Base-by-base conservation (phyloP, 306 rosid genomes). In the Vigna reflexopilosa region DNA sequence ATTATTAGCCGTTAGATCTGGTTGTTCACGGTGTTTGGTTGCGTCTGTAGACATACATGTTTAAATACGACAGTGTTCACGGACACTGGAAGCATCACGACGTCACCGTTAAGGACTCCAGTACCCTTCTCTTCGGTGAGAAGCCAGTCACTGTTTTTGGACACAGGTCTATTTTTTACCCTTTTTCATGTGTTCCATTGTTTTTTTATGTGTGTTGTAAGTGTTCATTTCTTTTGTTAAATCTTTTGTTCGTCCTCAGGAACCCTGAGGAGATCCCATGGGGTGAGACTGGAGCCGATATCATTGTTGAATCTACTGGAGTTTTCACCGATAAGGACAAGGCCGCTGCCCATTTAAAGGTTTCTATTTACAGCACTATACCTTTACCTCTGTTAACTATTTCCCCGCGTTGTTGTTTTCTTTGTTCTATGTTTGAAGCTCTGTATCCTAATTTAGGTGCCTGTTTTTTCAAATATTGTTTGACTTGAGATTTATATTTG, bases 31-130 rank as follows among this genome's bases (percentile, higher is more conserved):
- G 6, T 32, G 42, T 61, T 70, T 71, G 34, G 58, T 59, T 66
- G 44, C 7, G 1, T 34, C 30, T 9, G 61, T 59, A 90, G 96
- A 87, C 87, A 56, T 93, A 90, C 86, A 89, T 93, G 96, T 93
- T 93, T 81, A 87, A 92, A 81, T 90, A 93, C 38, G 97, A 93
- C 81, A 85, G 87, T 50, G 93, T 93, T 71, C 93, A 93, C 61
- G 97, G 93, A 1, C 90, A 70, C 19, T 90, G 97, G 97, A 92
- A 92, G 72, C 89, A 92, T 19, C 22, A 49, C 40, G 96, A 92
- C 0, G 66, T 92, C 28, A 82, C 70, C 58, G 82, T 90, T 1
- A 81, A 78, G 82, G 91, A 90, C 81, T 48, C 79, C 0, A 86
- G 87, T 73, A 87, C 91, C 49, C 93, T 90, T 83, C 91, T 88